phyloP scores from a whole-genome alignment of 139 green algal species.

The Chlorella ohadii region DNA sequence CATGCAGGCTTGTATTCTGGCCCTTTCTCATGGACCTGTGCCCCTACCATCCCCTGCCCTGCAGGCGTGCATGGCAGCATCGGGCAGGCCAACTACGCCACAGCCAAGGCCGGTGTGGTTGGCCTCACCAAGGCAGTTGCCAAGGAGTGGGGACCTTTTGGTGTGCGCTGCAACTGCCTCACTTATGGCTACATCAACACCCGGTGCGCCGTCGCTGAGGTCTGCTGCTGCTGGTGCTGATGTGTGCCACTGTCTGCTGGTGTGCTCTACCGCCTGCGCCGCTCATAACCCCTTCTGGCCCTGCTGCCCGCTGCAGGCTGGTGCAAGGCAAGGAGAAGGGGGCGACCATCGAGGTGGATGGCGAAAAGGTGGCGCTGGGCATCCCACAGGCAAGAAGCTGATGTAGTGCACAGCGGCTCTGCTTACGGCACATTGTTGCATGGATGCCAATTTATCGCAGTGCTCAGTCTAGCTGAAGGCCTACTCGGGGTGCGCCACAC shows the following conservation, averaged over 20 bases:
- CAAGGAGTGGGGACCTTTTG: slow-evolving; percentile 86
- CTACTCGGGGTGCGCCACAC: too few relatives aligned
- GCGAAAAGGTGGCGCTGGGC: slow-evolving; percentile 72
- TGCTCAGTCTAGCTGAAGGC: too few relatives aligned
- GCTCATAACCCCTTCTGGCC: too few relatives aligned
- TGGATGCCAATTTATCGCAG: too few relatives aligned
- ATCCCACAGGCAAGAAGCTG: slow-evolving; percentile 60
- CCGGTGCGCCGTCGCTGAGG: neutral
- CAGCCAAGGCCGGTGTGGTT: slow-evolving; percentile 76
- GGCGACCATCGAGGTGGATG: slow-evolving; percentile 62
- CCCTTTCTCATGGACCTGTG: too few relatives aligned
- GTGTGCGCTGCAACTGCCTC: slow-evolving; percentile 85
- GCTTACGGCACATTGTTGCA: too few relatives aligned
- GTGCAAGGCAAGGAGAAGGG: slow-evolving; percentile 68
- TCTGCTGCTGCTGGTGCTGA: too few relatives aligned
- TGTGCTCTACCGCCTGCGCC: too few relatives aligned
- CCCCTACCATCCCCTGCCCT: too few relatives aligned
- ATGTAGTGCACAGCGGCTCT: too few relatives aligned
- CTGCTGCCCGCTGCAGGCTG: slow-evolving; percentile 54
- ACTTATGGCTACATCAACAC: slow-evolving; percentile 30
- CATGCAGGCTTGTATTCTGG: too few relatives aligned
- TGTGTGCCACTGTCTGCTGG: too few relatives aligned
- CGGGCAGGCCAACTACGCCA: slow-evolving; percentile 76
- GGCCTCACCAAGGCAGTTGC: slow-evolving; percentile 83
- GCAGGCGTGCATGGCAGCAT: slow-evolving; percentile 45